phyloP scores from a whole-genome alignment of 441 rosid species.

The Brassica hybrid region DNA sequence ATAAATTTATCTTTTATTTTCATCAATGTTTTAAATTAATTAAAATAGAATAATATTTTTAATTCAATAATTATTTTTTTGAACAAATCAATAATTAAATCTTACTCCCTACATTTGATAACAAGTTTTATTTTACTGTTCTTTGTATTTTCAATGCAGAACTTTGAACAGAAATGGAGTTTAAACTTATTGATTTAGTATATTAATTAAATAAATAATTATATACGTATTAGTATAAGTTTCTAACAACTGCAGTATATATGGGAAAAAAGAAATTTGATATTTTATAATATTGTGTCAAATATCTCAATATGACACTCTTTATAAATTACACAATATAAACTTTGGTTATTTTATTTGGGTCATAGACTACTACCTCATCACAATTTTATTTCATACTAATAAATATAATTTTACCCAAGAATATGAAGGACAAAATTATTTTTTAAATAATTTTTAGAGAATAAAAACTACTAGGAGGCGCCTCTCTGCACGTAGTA shows the following conservation, averaged over 20 bases:
- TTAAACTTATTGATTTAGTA: neutral
- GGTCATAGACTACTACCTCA: neutral
- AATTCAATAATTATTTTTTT: too few species aligned
- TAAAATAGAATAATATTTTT: neutral
- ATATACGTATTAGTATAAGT: neutral
- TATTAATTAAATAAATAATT: neutral
- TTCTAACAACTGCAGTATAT: neutral
- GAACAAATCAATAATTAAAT: neutral
- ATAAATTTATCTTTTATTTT: neutral
- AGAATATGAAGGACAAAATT: neutral
- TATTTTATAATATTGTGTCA: neutral
- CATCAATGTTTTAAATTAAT: neutral
- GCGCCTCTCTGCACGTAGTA: too few species aligned
- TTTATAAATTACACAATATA: neutral
- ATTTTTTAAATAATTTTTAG: neutral
- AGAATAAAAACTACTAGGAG: neutral
- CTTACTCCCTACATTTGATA: neutral
- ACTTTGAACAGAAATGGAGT: neutral
- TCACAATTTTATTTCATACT: neutral
- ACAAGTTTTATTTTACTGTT: neutral
- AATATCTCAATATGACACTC: neutral
- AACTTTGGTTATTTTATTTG: neutral
- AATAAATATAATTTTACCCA: neutral
- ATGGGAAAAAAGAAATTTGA: neutral
- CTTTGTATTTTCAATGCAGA: neutral